Percentiles rank a stretch among this genome's conserved stretches.
Conservation (phyloP, 768 basidiomycete species). For the Serendipita sp. region DNA sequence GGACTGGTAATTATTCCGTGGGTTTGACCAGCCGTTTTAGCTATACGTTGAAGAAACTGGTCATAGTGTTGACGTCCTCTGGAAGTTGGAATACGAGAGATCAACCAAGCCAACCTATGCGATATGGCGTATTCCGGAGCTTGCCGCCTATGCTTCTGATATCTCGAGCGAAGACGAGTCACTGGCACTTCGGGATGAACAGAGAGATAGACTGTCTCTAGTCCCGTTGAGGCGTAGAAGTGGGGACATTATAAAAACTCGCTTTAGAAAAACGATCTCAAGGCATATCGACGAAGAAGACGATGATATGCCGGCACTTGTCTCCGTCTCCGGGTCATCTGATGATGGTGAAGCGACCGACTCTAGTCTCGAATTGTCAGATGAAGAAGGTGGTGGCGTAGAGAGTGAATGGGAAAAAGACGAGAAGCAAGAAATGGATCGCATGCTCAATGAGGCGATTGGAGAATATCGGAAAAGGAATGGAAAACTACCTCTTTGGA, state of each 20-base stretch:
- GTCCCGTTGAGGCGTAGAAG: not conserved
- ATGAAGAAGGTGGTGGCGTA: constrained; percentile 24
- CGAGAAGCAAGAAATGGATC: constrained; percentile 48
- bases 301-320: constrained; percentile 49
- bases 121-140: constrained; percentile 23
- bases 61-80: constrained; percentile 42
- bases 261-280: not conserved
- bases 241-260: not conserved
- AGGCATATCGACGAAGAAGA: constrained; percentile 30
- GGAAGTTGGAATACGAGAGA: constrained; percentile 41
- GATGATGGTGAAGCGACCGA: constrained; percentile 24
- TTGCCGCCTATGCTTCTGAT: not conserved
- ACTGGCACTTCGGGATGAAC: not conserved
- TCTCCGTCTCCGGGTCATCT: constrained; percentile 43
- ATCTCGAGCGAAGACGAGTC: not conserved
- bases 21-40: not conserved
- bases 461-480: constrained; percentile 23
- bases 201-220: not conserved
- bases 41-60: not conserved
- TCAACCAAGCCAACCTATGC: constrained; percentile 45
- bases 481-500: constrained; percentile 17
- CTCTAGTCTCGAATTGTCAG: constrained; percentile 21
- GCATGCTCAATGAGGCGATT: constrained; percentile 56
- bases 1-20: not conserved
- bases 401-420: constrained; percentile 45